These are phyloP conservation scores for Solanum aculeatissimum DNA, from an alignment of 305 asterid species.

Conservation along the genomic window DNA sequence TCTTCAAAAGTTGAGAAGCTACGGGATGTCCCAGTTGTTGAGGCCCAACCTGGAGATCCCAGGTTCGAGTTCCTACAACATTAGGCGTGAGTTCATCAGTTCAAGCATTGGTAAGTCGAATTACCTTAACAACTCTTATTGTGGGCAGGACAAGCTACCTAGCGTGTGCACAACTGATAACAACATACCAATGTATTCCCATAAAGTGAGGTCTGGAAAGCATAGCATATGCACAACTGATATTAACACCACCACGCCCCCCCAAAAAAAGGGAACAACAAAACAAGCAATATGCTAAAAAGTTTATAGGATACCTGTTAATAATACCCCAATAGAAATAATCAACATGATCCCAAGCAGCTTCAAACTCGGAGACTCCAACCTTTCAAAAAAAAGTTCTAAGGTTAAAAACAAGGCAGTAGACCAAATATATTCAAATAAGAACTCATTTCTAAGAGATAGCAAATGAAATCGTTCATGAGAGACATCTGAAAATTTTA, in stretches of 20 bases:
- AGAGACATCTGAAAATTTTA: not conserved
- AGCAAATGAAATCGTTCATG: not conserved
- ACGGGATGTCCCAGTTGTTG: not conserved
- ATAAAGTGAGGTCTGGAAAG: too few relatives aligned
- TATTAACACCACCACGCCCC: not conserved
- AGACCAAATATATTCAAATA: not conserved
- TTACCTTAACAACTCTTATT: not conserved
- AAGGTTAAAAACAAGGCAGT: constrained; percentile 13
- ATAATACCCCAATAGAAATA: constrained; percentile 74
- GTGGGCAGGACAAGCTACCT: not conserved
- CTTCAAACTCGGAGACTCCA: constrained; percentile 96
- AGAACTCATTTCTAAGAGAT: not conserved
- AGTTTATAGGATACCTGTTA: constrained; percentile 53
- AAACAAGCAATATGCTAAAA: not conserved
- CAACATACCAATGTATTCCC: too few relatives aligned
- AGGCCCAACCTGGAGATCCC: not conserved
- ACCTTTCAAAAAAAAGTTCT: constrained; percentile 27
- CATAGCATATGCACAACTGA: not conserved
- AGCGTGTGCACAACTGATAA: not conserved
- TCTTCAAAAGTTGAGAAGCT: not conserved
- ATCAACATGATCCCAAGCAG: constrained; percentile 77
- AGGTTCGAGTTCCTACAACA: not conserved
- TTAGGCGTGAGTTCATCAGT: not conserved
- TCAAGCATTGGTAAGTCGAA: not conserved
- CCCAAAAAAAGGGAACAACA: not conserved